Evolutionary conservation across 2,329 filamentous ascomycete species (phyloP).

Genomic region (Pseudopithomyces maydicus): DNA sequence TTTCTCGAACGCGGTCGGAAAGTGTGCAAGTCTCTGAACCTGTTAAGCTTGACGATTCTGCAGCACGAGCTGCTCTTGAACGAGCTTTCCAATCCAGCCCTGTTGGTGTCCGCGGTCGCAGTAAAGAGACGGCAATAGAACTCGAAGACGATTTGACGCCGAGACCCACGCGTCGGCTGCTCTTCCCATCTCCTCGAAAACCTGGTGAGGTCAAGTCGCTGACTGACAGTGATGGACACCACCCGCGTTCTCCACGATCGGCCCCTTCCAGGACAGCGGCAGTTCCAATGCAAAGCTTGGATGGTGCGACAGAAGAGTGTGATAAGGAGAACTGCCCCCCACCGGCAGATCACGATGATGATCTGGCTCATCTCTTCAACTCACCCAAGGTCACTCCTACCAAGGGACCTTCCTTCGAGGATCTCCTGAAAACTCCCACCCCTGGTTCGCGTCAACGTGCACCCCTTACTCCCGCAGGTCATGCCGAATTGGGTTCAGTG

Average conservation of each 20-base stretch:
- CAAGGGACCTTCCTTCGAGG: conserved; percentile 61
- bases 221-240: conserved; percentile 50
- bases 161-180: conserved; percentile 68
- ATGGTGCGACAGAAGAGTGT: conserved; percentile 26
- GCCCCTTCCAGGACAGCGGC: not conserved
- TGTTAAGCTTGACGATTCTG: conserved; percentile 16
- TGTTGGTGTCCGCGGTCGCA: conserved; percentile 53
- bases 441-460: conserved; percentile 42
- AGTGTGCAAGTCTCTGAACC: conserved; percentile 14
- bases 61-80: conserved; percentile 48
- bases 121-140: conserved; percentile 55
- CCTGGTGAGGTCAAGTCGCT: conserved; percentile 66
- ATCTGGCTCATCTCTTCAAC: conserved; percentile 70
- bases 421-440: conserved; percentile 54
- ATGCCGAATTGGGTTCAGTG: conserved; percentile 28
- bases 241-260: conserved; percentile 8
- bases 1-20: conserved; percentile 12
- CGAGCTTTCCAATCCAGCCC: conserved; percentile 68
- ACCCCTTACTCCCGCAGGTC: conserved; percentile 40
- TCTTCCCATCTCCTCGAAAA: conserved; percentile 79
- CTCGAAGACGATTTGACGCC: conserved; percentile 59
- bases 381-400: conserved; percentile 61
- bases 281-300: conserved; percentile 29
- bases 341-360: conserved; percentile 47
- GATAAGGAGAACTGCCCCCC: conserved; percentile 65